Evolutionary conservation across 441 rosid species (phyloP), one percentile per base, ranked within the genome.

Genomic region (Daphne laureola): DNA sequence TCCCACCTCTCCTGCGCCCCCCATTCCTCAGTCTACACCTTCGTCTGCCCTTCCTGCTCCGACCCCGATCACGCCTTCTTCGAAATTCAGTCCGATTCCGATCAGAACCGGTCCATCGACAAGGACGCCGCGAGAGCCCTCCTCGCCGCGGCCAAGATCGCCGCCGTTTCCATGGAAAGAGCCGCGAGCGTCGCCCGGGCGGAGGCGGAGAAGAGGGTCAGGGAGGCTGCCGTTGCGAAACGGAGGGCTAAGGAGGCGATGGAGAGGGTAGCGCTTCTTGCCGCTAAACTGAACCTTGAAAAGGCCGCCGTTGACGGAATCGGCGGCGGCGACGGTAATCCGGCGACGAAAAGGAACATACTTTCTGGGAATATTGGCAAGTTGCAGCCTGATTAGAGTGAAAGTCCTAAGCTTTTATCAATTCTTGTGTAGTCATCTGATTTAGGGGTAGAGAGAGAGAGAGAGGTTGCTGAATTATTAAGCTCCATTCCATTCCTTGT

Each of bases 191-290:
- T 51, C 2, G 75, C 82, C 1, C 72, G 77, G 71, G 46, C 66
- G 5, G 86, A 80, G 58, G 86, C 85, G 4, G 71, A 67, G 57
- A 71, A 65, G 69, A 81, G 77, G 71, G 79, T 77, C 27, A 44
- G 59, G 49, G 82, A 75, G 46, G 88, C 90, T 31, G 56, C 69
- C 11, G 40, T 57, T 21, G 85, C 88, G 7, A 75, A 79, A 82
- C 61, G 72, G 68, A 83, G 66, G 66, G 97, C 92, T 15, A 80
- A 71, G 57, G 85, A 74, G 64, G 95, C 95, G 5, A 50, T 89
- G 54, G 83, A 70, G 73, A 65, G 60, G 62, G 81, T 87, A 27
- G 75, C 80, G 15, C 67, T 49, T 58, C 46, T 84, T 61, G 70
- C 72, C 17, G 14, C 72, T 8, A 65, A 45, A 54, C 73, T 70